Conservation (phyloP, 202 grass and related monocot genomes). For the Carex arenaria region DNA sequence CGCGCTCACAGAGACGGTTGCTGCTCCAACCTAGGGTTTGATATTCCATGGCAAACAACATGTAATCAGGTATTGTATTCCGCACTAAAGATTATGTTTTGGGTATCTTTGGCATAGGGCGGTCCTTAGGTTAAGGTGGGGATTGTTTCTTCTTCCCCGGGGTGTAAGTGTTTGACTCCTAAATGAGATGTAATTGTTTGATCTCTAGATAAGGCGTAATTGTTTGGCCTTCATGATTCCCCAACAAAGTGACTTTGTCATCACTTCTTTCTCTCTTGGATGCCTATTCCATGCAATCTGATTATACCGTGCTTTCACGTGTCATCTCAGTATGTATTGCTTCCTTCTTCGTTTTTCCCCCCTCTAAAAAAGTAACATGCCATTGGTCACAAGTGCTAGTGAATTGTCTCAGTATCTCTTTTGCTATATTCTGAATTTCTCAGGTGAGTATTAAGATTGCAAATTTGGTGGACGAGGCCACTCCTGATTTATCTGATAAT, state of each 20-base stretch:
- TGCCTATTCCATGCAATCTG: constrained; percentile 44
- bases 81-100: too few species aligned
- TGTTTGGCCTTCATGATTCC: too few species aligned
- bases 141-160: too few species aligned
- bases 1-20: too few species aligned
- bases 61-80: too few species aligned
- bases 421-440: constrained; percentile 20
- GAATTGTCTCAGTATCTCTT: not conserved
- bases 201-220: too few species aligned
- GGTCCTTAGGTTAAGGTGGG: too few species aligned
- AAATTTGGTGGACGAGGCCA: constrained; percentile 54
- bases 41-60: too few species aligned
- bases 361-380: not conserved
- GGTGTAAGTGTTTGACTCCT: too few species aligned
- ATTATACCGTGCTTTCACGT: constrained; percentile 79
- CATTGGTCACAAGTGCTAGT: not conserved
- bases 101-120: too few species aligned
- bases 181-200: too few species aligned
- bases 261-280: constrained; percentile 62
- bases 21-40: too few species aligned
- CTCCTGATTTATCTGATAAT: constrained; percentile 50
- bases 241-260: constrained; percentile 59
- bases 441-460: constrained; percentile 59
- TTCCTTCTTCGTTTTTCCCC: not conserved
- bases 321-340: constrained; percentile 50